Evolutionary conservation across 768 basidiomycete species (phyloP).

Genomic region (Pulveroboletus frians): DNA sequence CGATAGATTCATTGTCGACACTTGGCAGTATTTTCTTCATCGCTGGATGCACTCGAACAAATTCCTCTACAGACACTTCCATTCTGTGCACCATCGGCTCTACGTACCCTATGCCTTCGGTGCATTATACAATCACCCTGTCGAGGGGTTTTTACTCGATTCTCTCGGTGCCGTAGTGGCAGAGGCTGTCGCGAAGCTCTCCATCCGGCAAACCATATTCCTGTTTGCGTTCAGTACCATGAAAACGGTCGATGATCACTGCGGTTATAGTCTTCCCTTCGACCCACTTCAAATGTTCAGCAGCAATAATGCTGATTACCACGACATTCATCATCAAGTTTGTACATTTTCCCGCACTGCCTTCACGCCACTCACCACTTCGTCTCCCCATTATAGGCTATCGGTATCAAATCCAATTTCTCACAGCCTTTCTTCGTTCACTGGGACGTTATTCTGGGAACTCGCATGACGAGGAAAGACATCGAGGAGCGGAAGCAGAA

Average conservation of each 20-base stretch:
- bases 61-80: slow-evolving; percentile 86
- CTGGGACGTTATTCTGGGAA: slow-evolving; percentile 85
- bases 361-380: neutral
- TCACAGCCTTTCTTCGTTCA: slow-evolving; percentile 94
- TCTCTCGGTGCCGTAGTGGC: slow-evolving; percentile 75
- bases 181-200: slow-evolving; percentile 62
- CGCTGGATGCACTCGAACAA: slow-evolving; percentile 87
- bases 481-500: slow-evolving; percentile 49
- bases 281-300: slow-evolving; percentile 87
- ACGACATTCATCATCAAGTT: slow-evolving; percentile 97
- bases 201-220: slow-evolving; percentile 75
- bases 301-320: slow-evolving; percentile 91
- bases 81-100: slow-evolving; percentile 91
- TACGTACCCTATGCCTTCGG: slow-evolving; percentile 98
- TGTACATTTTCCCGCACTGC: slow-evolving; percentile 10
- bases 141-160: slow-evolving; percentile 92
- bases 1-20: slow-evolving; percentile 85
- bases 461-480: slow-evolving; percentile 71
- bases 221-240: slow-evolving; percentile 79
- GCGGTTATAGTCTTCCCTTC: slow-evolving; percentile 84
- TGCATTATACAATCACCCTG: slow-evolving; percentile 93
- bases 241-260: slow-evolving; percentile 96
- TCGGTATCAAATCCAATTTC: slow-evolving; percentile 95
- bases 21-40: slow-evolving; percentile 97
- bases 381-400: slow-evolving; percentile 17